Evolutionary conservation across 768 basidiomycete species (phyloP).

Genomic region (Trametes meyenii): DNA sequence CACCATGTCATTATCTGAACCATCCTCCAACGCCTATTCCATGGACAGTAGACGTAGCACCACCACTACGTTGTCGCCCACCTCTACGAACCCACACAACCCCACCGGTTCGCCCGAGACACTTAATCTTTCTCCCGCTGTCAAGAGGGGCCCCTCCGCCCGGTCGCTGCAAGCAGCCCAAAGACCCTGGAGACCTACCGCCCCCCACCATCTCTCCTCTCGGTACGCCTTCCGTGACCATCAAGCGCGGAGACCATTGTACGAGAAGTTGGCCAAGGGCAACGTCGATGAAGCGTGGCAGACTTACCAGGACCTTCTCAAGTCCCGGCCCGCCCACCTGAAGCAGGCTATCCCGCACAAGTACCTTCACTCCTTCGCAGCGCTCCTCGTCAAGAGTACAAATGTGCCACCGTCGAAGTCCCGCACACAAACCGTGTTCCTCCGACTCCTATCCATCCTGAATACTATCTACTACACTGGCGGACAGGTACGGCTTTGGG

Average conservation of each 20-base stretch:
- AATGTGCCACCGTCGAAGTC: conserved; percentile 40
- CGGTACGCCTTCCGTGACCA: conserved; percentile 9
- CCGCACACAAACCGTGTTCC: conserved; percentile 60
- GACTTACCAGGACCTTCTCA: conserved; percentile 14
- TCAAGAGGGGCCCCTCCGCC: background rate
- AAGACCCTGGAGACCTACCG: background rate
- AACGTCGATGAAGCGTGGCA: conserved; percentile 18
- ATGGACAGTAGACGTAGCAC: background rate
- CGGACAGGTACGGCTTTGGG: conserved; percentile 57
- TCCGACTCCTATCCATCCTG: conserved; percentile 70
- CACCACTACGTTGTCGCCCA: background rate
- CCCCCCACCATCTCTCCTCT: background rate
- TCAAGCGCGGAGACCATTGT: background rate
- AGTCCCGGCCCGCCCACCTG: conserved; percentile 7
- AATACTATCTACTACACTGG: conserved; percentile 57
- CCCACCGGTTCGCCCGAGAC: background rate
- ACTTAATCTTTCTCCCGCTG: too few relatives aligned
- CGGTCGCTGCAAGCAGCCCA: background rate
- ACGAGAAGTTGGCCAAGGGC: conserved; percentile 4
- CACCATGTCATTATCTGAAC: background rate
- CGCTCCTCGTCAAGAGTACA: conserved; percentile 50
- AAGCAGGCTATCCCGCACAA: conserved; percentile 33
- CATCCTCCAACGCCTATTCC: background rate
- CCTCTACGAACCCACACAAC: background rate
- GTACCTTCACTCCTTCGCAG: conserved; percentile 63